These are phyloP conservation scores for Venturia asperata DNA, from an alignment of 2,329 filamentous ascomycete species.

Conservation along the genomic window DNA sequence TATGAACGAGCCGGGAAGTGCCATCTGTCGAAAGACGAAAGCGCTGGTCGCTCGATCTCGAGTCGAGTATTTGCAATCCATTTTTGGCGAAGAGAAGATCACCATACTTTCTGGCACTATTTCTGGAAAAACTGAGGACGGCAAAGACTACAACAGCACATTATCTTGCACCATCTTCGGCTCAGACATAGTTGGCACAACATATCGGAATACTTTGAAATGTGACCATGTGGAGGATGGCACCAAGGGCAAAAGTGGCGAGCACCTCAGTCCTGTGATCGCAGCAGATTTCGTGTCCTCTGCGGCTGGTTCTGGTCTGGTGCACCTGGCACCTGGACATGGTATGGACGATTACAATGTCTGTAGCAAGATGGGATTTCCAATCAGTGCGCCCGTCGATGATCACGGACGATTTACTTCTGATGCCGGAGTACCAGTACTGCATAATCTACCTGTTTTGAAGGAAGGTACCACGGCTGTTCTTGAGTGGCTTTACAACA, in stretches of 20 bases:
- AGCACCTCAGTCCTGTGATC: slow-evolving; percentile 59
- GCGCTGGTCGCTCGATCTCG: slow-evolving; percentile 57
- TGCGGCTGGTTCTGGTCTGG: slow-evolving; percentile 87
- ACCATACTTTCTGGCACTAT: slow-evolving; percentile 55
- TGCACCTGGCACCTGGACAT: slow-evolving; percentile 89
- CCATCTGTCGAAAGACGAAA: background rate
- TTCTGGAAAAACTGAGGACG: slow-evolving; percentile 25
- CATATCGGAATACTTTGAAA: slow-evolving; percentile 2
- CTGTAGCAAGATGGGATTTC: slow-evolving; percentile 63
- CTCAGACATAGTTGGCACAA: slow-evolving; percentile 15
- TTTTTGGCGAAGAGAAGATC: slow-evolving; percentile 48
- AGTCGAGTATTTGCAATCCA: slow-evolving; percentile 45
- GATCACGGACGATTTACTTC: slow-evolving; percentile 73
- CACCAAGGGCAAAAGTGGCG: slow-evolving; percentile 29
- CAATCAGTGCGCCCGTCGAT: slow-evolving; percentile 69
- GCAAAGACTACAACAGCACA: slow-evolving; percentile 53
- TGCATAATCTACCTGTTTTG: slow-evolving; percentile 68
- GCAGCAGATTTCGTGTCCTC: slow-evolving; percentile 84
- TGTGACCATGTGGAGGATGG: slow-evolving; percentile 41
- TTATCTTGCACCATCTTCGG: slow-evolving; percentile 38
- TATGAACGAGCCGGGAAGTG: background rate
- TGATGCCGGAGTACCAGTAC: slow-evolving; percentile 60
- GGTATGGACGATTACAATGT: slow-evolving; percentile 93
- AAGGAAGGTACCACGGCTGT: slow-evolving; percentile 63
- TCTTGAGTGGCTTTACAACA: slow-evolving; percentile 52